These are phyloP conservation scores for Pichia cactophila DNA, from an alignment of 1,139 yeast genomes.

Conservation along the genomic window DNA sequence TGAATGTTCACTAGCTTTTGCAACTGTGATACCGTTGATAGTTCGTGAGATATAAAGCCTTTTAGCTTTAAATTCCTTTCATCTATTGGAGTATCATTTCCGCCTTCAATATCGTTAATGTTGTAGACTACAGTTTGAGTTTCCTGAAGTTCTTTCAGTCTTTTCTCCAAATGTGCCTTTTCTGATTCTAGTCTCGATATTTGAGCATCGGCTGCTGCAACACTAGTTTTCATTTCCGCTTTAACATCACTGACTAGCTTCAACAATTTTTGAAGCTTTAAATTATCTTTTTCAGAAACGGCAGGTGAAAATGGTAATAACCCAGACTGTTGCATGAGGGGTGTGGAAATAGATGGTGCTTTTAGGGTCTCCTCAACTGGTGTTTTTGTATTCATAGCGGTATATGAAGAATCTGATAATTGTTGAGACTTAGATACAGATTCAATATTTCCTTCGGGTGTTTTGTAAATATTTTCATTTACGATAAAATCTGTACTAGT, in stretches of 20 bases:
- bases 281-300: conserved; percentile 16
- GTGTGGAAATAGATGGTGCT: conserved; percentile 6
- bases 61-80: conserved; percentile 5
- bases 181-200: conserved; percentile 23
- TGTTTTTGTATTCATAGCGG: background rate
- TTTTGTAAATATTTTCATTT: conserved; percentile 1
- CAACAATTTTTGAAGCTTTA: conserved; percentile 20
- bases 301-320: conserved; percentile 17
- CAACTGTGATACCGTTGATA: conserved; percentile 45
- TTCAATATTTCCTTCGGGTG: background rate
- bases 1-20: conserved; percentile 51
- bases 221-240: conserved; percentile 24
- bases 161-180: conserved; percentile 13
- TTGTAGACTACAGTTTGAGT: background rate
- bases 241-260: conserved; percentile 23
- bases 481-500: background rate
- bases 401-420: background rate
- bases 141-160: background rate
- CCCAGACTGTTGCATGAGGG: conserved; percentile 4
- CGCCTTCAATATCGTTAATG: background rate
- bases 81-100: conserved; percentile 1
- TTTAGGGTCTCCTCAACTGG: background rate
- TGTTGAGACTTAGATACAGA: background rate
- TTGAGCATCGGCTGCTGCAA: conserved; percentile 24
- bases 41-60: conserved; percentile 46